Percentiles rank a stretch among this genome's conserved stretches.
Conservation (phyloP, 2,329 filamentous ascomycete species). For the Chaetomium sp. region DNA sequence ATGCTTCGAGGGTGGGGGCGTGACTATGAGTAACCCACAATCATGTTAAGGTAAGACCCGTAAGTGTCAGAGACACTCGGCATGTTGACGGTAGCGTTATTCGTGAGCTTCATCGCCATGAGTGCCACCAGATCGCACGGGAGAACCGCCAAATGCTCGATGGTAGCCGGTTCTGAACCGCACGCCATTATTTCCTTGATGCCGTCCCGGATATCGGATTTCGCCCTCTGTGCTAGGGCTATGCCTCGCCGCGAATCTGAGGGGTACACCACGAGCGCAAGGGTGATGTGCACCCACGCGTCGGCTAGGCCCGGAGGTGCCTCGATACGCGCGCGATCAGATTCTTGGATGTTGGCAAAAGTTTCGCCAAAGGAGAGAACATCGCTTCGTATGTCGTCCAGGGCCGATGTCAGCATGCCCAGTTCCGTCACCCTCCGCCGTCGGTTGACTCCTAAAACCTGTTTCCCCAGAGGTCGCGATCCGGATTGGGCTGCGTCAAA, state of each 20-base stretch:
- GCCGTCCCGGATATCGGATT: neutral
- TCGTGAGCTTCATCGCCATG: constrained; percentile 33
- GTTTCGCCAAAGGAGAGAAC: constrained; percentile 32
- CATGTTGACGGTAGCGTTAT: constrained; percentile 33
- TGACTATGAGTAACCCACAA: constrained; percentile 28
- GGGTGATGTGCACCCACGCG: constrained; percentile 30
- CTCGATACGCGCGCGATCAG: constrained; percentile 27
- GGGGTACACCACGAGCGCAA: constrained; percentile 4
- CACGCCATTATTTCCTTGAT: constrained; percentile 4
- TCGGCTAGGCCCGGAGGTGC: constrained; percentile 33
- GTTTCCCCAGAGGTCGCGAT: no score
- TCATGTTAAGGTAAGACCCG: constrained; percentile 34
- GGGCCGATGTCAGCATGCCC: neutral
- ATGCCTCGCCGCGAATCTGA: neutral
- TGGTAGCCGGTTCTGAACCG: constrained; percentile 26
- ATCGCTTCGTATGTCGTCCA: neutral
- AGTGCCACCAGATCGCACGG: constrained; percentile 39
- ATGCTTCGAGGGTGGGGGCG: neutral
- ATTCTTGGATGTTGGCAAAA: constrained; percentile 23
- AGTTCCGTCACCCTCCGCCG: neutral
- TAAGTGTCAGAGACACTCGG: constrained; percentile 38
- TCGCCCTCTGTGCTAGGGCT: neutral
- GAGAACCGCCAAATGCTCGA: constrained; percentile 33
- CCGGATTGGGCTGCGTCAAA: no score
- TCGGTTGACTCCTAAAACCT: neutral